These are phyloP conservation scores for Citrus maxima DNA, from an alignment of 345 rosid species.

Conservation along the genomic window DNA sequence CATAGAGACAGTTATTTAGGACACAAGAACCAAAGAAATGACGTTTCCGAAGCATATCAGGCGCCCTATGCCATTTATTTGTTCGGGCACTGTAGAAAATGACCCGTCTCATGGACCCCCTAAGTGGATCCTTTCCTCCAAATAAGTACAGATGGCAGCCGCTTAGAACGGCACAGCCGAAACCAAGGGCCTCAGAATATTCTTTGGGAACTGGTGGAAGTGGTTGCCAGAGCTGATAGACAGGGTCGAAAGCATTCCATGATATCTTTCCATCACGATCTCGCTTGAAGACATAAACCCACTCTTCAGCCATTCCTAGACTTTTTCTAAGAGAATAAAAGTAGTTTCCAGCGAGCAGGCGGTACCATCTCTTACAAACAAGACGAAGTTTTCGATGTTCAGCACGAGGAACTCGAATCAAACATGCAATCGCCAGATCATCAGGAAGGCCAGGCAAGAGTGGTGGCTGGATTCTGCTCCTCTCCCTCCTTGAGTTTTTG, in stretches of 20 bases:
- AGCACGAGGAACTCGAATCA: conserved; percentile 87
- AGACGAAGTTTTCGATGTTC: conserved; percentile 81
- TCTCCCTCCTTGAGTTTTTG: conserved; percentile 69
- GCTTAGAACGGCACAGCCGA: conserved; percentile 94
- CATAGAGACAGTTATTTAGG: conserved; percentile 85
- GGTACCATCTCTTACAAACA: conserved; percentile 87
- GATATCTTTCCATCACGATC: conserved; percentile 92
- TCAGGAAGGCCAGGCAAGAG: conserved; percentile 94
- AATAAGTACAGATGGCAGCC: conserved; percentile 88
- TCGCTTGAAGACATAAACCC: conserved; percentile 91
- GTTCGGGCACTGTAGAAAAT: conserved; percentile 88
- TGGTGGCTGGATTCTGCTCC: conserved; percentile 74
- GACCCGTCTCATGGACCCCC: conserved; percentile 90
- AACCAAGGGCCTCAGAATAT: conserved; percentile 89
- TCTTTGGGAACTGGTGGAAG: conserved; percentile 95
- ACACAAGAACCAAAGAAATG: conserved; percentile 94
- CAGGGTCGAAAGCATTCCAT: conserved; percentile 89
- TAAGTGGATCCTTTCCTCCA: conserved; percentile 90
- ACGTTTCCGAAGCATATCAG: conserved; percentile 94
- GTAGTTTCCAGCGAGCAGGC: conserved; percentile 69
- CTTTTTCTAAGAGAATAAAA: conserved; percentile 75
- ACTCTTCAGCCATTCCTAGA: conserved; percentile 87
- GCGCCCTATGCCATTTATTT: conserved; percentile 94
- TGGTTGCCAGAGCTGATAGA: conserved; percentile 82
- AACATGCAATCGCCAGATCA: conserved; percentile 91